A percentile compares a stretch with the other conserved stretches of the same genome.
Evolutionary conservation across 371 early-diverging fungal species (phyloP).

Genomic region (Neoconidiobolus thromboides): DNA sequence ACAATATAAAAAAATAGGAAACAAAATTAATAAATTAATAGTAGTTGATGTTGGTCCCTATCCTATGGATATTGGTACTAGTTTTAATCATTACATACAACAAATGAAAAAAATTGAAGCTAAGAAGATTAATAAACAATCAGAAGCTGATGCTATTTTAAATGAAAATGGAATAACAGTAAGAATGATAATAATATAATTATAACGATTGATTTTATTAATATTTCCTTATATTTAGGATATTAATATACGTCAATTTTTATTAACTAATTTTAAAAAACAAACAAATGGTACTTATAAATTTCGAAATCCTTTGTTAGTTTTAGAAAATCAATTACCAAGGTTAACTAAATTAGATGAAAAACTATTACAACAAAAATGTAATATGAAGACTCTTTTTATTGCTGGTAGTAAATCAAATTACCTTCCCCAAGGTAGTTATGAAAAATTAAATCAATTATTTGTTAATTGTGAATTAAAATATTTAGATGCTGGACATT

Average conservation of each 20-base stretch:
- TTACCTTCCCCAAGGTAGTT: conserved; percentile 31
- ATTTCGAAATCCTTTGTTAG: conserved; percentile 53
- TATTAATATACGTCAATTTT: conserved; percentile 53
- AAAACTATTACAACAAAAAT: conserved; percentile 9
- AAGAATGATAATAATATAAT: conserved; percentile 3
- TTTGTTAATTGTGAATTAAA: conserved; percentile 45
- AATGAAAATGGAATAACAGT: conserved; percentile 16
- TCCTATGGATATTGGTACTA: conserved; percentile 20
- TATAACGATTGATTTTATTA: background rate
- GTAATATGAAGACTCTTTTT: conserved; percentile 47
- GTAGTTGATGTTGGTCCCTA: conserved; percentile 79
- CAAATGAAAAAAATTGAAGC: conserved; percentile 50
- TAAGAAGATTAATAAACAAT: conserved; percentile 27
- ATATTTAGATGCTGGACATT: conserved; percentile 62
- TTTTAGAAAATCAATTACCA: conserved; percentile 30
- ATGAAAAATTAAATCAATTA: conserved; percentile 22
- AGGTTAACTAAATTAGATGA: conserved; percentile 24
- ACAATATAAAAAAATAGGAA: conserved; percentile 10
- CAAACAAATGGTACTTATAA: conserved; percentile 18
- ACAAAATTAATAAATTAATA: conserved; percentile 38
- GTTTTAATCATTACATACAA: conserved; percentile 34
- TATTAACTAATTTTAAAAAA: conserved; percentile 71
- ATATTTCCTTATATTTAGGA: conserved; percentile 16
- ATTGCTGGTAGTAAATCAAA: conserved; percentile 52
- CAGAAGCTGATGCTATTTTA: conserved; percentile 55